Conservation (phyloP, 176 grass and related monocot species). For the Metroxylon sagu region DNA sequence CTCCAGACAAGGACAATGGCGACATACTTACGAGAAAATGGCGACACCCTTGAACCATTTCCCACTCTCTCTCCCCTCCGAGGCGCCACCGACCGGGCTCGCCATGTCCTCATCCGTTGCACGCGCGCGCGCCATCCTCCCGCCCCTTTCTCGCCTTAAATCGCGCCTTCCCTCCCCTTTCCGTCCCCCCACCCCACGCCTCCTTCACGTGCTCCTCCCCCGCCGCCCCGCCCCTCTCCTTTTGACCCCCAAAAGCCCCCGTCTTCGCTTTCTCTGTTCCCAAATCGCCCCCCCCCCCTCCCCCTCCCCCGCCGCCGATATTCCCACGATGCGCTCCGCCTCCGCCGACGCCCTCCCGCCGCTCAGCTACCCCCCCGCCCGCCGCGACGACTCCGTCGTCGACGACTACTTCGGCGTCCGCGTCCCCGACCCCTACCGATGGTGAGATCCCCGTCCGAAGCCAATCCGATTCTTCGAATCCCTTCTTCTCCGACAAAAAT, state of each 20-base stretch:
- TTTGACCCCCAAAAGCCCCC: not conserved
- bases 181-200: not conserved
- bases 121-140: not conserved
- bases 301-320: not conserved
- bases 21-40: no score
- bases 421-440: conserved; percentile 75
- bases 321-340: conserved; percentile 33
- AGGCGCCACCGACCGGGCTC: not conserved
- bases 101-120: no score
- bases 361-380: conserved; percentile 47
- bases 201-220: not conserved
- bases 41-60: no score
- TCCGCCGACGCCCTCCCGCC: conserved; percentile 10
- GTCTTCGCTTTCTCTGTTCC: not conserved
- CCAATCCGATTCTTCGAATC: no score
- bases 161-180: not conserved
- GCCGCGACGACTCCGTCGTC: conserved; percentile 54
- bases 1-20: no score
- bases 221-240: not conserved
- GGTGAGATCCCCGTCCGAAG: conserved; percentile 24
- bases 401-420: conserved; percentile 56
- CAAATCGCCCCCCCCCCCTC: not conserved
- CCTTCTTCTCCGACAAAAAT: not conserved
- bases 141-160: conserved; percentile 5
- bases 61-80: no score